Base-by-base conservation (phyloP, 2,329 filamentous ascomycete genomes). In the Ophiocordyceps sinensis region DNA sequence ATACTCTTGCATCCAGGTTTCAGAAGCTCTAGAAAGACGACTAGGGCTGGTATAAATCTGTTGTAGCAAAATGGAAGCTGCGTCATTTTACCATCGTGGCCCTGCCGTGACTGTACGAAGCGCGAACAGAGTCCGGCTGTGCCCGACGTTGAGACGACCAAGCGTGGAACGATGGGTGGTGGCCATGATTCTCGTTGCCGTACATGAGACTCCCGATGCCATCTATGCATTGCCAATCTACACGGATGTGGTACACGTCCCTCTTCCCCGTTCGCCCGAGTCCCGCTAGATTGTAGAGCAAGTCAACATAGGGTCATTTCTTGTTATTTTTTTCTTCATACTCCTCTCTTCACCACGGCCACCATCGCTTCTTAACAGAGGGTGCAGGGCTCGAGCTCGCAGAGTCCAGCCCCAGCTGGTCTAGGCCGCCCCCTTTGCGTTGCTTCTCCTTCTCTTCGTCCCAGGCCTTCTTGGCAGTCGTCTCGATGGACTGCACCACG, bases 391-490 rank as follows among this genome's bases (percentile, higher is more conserved):
- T 45, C 44, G 45, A 49, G 28, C 43, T 46, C 28, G 42, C 51
- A 19, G 51, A 50, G 28, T 64, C 59, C 28, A 67, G 51, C 0
- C 69, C 71, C 3, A 74, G 44, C 43, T 65, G 65, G 49, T 75
- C 71, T 36, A 75, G 53, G 39, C 63, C 64, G 2, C 71, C 73
- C 17, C 71, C 71, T 12, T 47, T 56, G 44, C 60, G 60, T 60
- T 75, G 70, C 44, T 67, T 69, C 47, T 68, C 63, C 47, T 63
- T 64, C 57, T 75, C 71, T 34, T 58, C 53, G 43, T 71, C 67
- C 47, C 71, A 66, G 1, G 62, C 68, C 15, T 53, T 58, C 43
- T 59, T 61, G 29, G 65, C 64, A 53, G 66, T 64, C 29, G 62
- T 54, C 47, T 53, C 52, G 32, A 58, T 51, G 1, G 53, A 51